Evolutionary conservation across 179 eudicot species (phyloP).

Genomic region (Silene noctiflora): DNA sequence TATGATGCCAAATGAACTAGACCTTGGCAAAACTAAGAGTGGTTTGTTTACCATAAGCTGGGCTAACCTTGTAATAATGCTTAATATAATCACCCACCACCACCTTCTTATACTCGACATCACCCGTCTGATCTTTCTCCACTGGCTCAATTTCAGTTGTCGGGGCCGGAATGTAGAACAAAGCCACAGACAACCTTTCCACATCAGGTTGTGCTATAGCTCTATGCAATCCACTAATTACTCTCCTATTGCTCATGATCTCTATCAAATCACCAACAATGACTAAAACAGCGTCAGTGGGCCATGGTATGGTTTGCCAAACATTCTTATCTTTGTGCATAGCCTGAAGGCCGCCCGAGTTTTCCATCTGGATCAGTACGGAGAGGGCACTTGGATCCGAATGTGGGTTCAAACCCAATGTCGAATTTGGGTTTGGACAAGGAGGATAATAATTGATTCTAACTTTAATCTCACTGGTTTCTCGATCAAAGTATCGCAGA

Average conservation of each 20-base stretch:
- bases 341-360: conserved; percentile 29
- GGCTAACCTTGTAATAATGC: conserved; percentile 24
- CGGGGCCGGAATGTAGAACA: conserved; percentile 24
- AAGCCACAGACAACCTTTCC: conserved; percentile 26
- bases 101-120: conserved; percentile 24
- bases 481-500: conserved; percentile 20
- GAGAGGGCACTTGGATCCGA: conserved; percentile 22
- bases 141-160: conserved; percentile 24
- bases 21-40: conserved; percentile 24
- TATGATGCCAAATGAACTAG: background rate
- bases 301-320: conserved; percentile 32
- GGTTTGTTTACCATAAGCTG: conserved; percentile 18
- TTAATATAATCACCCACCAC: conserved; percentile 28
- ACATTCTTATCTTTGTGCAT: conserved; percentile 21
- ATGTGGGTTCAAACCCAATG: conserved; percentile 30
- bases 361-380: conserved; percentile 23
- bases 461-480: conserved; percentile 29
- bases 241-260: conserved; percentile 33
- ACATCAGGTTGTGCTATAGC: conserved; percentile 27
- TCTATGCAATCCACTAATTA: conserved; percentile 26
- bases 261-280: conserved; percentile 27
- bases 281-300: conserved; percentile 22
- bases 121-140: background rate
- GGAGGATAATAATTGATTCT: conserved; percentile 32
- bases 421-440: conserved; percentile 25